Evolutionary conservation across 441 rosid species (phyloP).

Genomic region (Isatis lusitanica): DNA sequence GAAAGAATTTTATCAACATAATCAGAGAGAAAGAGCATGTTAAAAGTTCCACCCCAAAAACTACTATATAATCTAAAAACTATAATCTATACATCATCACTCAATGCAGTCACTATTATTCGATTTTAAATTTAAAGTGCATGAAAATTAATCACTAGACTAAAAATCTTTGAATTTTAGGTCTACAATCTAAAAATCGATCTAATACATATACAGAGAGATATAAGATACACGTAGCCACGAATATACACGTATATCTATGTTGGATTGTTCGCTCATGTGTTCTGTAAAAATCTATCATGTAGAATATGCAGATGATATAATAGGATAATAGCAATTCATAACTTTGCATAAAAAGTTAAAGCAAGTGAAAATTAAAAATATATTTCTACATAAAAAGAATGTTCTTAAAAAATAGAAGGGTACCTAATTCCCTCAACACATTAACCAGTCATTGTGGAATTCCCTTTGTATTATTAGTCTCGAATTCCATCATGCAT

Average conservation of each 20-base stretch:
- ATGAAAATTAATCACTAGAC: background rate
- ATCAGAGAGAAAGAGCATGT: too few species aligned
- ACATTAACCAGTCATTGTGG: slow-evolving; percentile 34
- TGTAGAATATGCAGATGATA: slow-evolving; percentile 35
- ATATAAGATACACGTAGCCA: slow-evolving; percentile 14
- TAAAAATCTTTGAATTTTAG: background rate
- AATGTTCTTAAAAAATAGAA: slow-evolving; percentile 22
- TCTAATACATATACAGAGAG: background rate
- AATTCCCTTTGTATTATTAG: slow-evolving; percentile 31
- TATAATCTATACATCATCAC: background rate
- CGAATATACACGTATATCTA: slow-evolving; percentile 38
- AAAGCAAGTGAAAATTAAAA: background rate
- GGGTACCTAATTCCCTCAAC: slow-evolving; percentile 37
- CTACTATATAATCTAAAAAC: background rate
- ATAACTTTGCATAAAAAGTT: slow-evolving; percentile 33
- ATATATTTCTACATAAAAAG: background rate
- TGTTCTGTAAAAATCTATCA: slow-evolving; percentile 20
- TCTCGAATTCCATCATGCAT: background rate
- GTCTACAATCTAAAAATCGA: background rate
- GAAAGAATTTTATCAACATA: background rate
- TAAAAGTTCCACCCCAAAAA: background rate
- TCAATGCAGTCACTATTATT: background rate
- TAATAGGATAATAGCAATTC: slow-evolving; percentile 28
- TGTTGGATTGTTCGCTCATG: slow-evolving; percentile 31
- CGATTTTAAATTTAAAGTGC: background rate